Base-by-base conservation (phyloP, 2,329 filamentous ascomycete genomes). In the Teratosphaeria epicoccoides region DNA sequence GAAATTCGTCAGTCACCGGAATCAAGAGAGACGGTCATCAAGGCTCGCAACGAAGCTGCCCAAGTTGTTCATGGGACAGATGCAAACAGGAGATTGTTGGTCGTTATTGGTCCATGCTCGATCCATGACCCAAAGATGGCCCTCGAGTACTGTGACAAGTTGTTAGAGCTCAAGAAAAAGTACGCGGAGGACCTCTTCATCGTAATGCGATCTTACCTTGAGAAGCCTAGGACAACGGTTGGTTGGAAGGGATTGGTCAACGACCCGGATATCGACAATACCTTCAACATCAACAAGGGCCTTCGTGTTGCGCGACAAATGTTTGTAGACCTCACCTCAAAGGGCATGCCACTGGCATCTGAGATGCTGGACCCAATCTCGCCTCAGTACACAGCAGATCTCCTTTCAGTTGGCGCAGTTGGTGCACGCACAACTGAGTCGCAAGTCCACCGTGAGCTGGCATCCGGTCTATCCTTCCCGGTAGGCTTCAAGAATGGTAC, bases 401-500 rank as follows among this genome's bases (percentile, higher is more conserved):
- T 95, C 65, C 78, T 97, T 60, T 94, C 88, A 33, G 84, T 95
- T 11, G 93, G 93, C 52, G 93, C 93, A 24, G 84, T 98, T 60
- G 93, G 93, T 52, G 93, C 93, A n/a, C 81, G 93, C 56, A 98
- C 93, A 20, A 97, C 93, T 2, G 93, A 98, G 75, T 90, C 85
- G 49, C 93, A 98, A 74, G 78, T 97, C 56, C 93, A 98, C 72
- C 84, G 93, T 52, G 93, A 98, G 73, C 76, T 98, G 57, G 91
- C 93, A 22, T 93, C 87, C 49, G 93, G 93, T 66, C 77, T 97
- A 29, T 94, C 87, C 61, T 97, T 96, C 85, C 93, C 93, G 1
- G 89, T 98, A 10, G 93, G 93, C 49, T 98, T 98, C 85, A 98
- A 98, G 81, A 98, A 98, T 71, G 93, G 93, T 58, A 98, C 93